phyloP scores from a whole-genome alignment of 83 land plant species.

The Larix sibirica region DNA sequence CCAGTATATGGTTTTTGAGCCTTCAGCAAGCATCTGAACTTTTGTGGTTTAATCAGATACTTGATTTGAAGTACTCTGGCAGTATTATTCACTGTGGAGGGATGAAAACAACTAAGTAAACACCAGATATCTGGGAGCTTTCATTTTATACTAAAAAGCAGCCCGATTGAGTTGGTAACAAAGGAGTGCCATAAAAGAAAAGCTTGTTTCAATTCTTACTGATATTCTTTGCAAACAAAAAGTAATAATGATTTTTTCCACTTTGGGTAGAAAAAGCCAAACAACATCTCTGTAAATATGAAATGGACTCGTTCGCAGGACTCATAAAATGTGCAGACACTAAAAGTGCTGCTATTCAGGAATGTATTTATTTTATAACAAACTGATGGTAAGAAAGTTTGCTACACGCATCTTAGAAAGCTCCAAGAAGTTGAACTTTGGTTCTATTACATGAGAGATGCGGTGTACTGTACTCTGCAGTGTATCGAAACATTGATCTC shows the following conservation, averaged over 20 bases:
- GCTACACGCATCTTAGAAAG: neutral
- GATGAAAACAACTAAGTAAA: too few species aligned
- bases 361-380: neutral
- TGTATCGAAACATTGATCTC: neutral
- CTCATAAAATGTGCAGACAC: neutral
- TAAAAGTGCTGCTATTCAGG: neutral
- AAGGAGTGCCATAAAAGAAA: conserved; percentile 4
- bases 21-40: neutral
- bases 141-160: neutral
- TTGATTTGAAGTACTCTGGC: conserved; percentile 7
- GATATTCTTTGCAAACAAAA: conserved; percentile 1
- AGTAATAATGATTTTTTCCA: neutral
- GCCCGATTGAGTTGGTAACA: neutral
- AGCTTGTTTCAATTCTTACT: neutral
- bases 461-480: neutral
- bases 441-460: neutral
- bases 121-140: neutral
- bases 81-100: neutral
- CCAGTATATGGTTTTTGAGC: neutral
- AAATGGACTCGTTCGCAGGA: neutral
- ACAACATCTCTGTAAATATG: neutral
- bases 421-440: neutral
- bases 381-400: neutral
- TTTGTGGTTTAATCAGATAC: neutral
- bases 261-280: conserved; percentile 3